Evolutionary conservation across 202 grass and related monocot species (phyloP), one percentile per base, ranked within the genome.

Genomic region (Panicum virgatum): DNA sequence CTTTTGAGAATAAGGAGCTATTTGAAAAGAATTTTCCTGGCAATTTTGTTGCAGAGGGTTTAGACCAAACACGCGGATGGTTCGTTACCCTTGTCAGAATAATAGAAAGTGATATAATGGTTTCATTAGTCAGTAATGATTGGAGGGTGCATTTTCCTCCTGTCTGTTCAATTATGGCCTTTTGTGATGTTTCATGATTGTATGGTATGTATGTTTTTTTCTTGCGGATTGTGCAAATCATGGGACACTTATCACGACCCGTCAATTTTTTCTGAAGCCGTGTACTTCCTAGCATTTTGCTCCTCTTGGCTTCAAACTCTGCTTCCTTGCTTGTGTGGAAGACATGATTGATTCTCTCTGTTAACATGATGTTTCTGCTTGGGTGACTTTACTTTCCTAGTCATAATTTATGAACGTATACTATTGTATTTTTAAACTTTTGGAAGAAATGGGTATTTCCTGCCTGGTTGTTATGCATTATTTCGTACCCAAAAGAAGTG

Each of bases 1-100:
- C 96, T 83, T 99, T 99, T 76, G 96, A 99, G 86, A 99, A 99
- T 83, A 85, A 85, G 61, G 96, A 92, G 73, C 83, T 96, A 53
- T 99, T 99, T 75, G 93, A 99, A 75, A 94, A 96, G 63, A 99
- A 99, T 72, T 99, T 99, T 82, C 96, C 96, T 68, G 96, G 96
- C 23, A 92, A 99, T 71, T 99, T 99, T 85, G 92, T 99, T 51
- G 96, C 96, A 32, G 96, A 99, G 87, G 96, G 96, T 29, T 90
- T 99, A 66, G 96, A 99, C 53, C 96, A 99, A 83, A 99, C 96
- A 72, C 96, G 93, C 6, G 96, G 96, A 91, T 99, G 96, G 96
- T 99, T 69, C 2, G 90, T 93, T 86, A 59, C 82, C 73, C 54
- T 29, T 27, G 67, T 63, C 14, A 79, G 13, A 75, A 86, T 69